phyloP scores from a whole-genome alignment of 352 stramenopile species.

The Aphanomyces cochlioides region DNA sequence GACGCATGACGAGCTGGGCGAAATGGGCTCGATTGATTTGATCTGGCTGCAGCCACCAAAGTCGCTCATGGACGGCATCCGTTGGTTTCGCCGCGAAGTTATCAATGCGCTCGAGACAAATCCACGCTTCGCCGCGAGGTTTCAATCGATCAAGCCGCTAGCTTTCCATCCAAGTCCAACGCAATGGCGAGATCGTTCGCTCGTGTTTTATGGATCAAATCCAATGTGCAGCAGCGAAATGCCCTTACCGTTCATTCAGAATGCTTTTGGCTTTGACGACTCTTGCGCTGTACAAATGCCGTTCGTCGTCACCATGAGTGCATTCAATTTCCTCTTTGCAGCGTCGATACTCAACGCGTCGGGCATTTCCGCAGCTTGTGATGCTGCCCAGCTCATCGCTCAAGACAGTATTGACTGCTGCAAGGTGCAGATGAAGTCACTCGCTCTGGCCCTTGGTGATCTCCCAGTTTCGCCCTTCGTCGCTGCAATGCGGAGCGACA shows the following conservation, averaged over 20 bases:
- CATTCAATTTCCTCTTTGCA: conserved; percentile 11
- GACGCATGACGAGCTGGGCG: conserved; percentile 5
- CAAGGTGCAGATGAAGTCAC: too few relatives aligned
- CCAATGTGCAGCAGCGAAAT: conserved; percentile 1
- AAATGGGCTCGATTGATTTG: conserved; percentile 15
- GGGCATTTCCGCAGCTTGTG: neutral
- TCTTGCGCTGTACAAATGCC: neutral
- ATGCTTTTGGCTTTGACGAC: conserved; percentile 23
- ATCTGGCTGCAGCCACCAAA: neutral
- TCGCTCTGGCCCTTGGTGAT: too few relatives aligned
- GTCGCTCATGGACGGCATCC: neutral
- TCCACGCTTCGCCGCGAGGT: neutral
- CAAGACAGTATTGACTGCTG: too few relatives aligned
- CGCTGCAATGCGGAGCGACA: too few relatives aligned
- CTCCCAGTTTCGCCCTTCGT: too few relatives aligned
- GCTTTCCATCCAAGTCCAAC: neutral
- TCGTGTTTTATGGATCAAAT: conserved; percentile 6
- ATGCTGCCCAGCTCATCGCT: too few relatives aligned
- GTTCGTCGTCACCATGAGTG: neutral
- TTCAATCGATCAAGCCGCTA: neutral
- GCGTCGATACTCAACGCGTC: neutral
- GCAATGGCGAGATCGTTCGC: neutral
- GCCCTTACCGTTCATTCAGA: conserved; percentile 6
- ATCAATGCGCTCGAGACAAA: neutral
- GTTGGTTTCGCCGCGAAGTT: neutral